Evolutionary conservation across 371 early-diverging fungal genomes (phyloP), one percentile per base, ranked within the genome.

Genomic region (Fennellomyces sp.): DNA sequence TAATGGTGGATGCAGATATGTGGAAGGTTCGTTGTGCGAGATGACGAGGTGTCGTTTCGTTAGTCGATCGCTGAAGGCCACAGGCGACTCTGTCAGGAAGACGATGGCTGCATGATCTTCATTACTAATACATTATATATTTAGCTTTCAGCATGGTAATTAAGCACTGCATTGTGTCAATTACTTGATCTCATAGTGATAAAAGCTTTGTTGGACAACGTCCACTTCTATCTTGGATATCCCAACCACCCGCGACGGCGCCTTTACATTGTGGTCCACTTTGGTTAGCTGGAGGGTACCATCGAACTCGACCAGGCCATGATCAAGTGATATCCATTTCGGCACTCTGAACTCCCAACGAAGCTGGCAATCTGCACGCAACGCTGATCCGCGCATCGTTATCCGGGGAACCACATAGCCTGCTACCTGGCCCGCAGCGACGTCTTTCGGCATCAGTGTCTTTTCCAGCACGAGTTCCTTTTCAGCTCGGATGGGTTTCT

Each of bases 181-280:
- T n/a, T 39, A 45, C 45, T 25, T 45, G 21, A 21, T 45, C n/a
- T 66, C 67, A 49, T 66, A 36, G n/a, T 54, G 65, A 42, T 74
- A 74, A 25, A 74, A 23, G 21, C 68, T 67, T 54, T 74, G 71
- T 61, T 74, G 71, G 7, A 74, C 57, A 15, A 70, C 64, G 48
- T 74, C 71, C 25, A 70, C 64, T 36, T 61, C 33, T 7, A 74
- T 60, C 36, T 60, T 61, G 21, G 59, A 50, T 15, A 73, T 61
- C 12, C 55, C 52, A 11, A 38, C 28, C 50, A 26, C 49, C 27
- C 0, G 42, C 36, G 19, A 45, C 21, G 17, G 19, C 5, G 10
- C 19, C 23, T n/a, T 45, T 23, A 8, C 35, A 33, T 33, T 33
- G 13, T 33, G 8, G 13, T 60, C 45, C 15, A 17, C 17, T 21